These are phyloP conservation scores for Claviceps arundinis DNA, from an alignment of 2,329 filamentous ascomycete genomes.

Conservation along the genomic window DNA sequence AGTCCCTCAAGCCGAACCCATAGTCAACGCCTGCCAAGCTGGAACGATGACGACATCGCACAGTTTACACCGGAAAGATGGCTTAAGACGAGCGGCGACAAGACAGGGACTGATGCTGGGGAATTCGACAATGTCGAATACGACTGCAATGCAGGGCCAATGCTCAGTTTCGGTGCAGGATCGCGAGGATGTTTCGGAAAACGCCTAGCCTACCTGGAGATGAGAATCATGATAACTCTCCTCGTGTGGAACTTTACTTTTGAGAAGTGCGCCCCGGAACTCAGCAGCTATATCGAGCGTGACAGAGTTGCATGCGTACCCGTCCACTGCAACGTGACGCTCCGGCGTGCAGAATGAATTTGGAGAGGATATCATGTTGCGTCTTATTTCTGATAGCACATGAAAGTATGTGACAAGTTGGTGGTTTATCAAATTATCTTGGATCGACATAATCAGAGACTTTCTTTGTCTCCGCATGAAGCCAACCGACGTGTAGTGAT, in stretches of 20 bases:
- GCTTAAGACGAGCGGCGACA: constrained; percentile 13
- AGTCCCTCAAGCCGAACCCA: constrained; percentile 9
- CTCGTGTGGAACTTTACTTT: constrained; percentile 16
- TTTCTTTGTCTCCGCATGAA: no score
- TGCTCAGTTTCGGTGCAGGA: constrained; percentile 13
- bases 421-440: no score
- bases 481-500: no score
- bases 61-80: constrained; percentile 24
- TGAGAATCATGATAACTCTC: constrained; percentile 13
- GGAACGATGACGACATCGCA: constrained; percentile 14
- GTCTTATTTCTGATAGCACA: no score
- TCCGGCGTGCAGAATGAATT: not conserved
- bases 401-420: no score
- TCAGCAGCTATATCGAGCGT: not conserved
- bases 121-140: not conserved
- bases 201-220: constrained; percentile 16
- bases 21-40: constrained; percentile 10
- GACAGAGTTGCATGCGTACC: not conserved
- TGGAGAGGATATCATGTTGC: no score
- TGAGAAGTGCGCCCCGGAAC: not conserved
- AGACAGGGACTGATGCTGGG: not conserved
- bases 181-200: constrained; percentile 15
- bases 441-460: no score
- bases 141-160: not conserved
- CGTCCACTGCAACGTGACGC: not conserved